Conservation (phyloP, 2,329 filamentous ascomycete genomes). For the Claviceps arundinis region DNA sequence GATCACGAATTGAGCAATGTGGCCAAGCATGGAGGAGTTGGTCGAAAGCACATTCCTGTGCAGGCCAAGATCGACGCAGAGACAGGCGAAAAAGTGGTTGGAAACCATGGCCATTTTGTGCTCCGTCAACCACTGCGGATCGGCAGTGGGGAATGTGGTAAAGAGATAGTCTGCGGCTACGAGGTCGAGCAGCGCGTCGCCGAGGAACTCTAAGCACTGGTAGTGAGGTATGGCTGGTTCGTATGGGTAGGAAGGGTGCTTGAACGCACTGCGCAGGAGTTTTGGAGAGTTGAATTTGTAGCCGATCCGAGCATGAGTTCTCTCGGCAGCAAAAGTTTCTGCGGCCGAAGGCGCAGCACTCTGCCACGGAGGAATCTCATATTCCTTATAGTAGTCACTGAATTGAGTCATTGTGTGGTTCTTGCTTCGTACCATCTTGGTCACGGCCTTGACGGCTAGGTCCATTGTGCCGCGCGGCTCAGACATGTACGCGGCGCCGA, state of each 20-base stretch:
- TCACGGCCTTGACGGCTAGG: slow-evolving; percentile 49
- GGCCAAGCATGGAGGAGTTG: slow-evolving; percentile 23
- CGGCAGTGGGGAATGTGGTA: slow-evolving; percentile 58
- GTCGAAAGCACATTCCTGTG: slow-evolving; percentile 57
- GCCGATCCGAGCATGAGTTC: slow-evolving; percentile 44
- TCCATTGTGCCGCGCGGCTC: slow-evolving; percentile 32
- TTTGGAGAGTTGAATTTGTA: slow-evolving; percentile 61
- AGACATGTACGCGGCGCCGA: slow-evolving; percentile 65
- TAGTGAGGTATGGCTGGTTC: slow-evolving; percentile 67
- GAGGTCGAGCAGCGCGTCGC: slow-evolving; percentile 80
- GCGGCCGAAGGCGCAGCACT: slow-evolving; percentile 44
- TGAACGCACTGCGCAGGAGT: slow-evolving; percentile 72
- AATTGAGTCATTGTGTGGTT: slow-evolving; percentile 59
- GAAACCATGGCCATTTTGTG: slow-evolving; percentile 99
- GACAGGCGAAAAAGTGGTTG: slow-evolving; percentile 79
- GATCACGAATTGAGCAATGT: slow-evolving; percentile 40
- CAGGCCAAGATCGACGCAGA: slow-evolving; percentile 67
- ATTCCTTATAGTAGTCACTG: slow-evolving; percentile 58
- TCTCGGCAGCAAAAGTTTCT: slow-evolving; percentile 53
- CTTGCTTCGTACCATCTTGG: slow-evolving; percentile 52
- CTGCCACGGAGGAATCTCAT: slow-evolving; percentile 61
- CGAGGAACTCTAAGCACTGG: slow-evolving; percentile 83
- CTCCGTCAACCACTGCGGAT: slow-evolving; percentile 94
- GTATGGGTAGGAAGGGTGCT: slow-evolving; percentile 74
- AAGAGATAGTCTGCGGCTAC: slow-evolving; percentile 74